Conservation (phyloP, 768 basidiomycete species). For the Galerina marginata region DNA sequence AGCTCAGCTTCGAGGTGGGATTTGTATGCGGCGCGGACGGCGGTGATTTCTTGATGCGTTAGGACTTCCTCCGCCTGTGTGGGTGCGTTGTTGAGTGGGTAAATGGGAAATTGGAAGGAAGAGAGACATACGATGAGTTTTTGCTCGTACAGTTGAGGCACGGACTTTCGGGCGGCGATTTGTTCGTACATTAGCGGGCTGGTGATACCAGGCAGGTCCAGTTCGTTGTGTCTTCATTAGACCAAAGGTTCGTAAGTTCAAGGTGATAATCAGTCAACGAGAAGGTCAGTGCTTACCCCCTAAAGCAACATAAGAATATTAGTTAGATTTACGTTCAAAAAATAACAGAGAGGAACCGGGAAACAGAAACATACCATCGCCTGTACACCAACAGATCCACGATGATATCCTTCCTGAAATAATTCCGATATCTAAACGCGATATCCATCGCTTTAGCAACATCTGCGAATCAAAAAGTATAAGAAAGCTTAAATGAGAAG, state of each 20-base stretch:
- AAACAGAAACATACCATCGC: conserved; percentile 57
- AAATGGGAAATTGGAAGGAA: not conserved
- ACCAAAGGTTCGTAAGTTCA: too few species aligned
- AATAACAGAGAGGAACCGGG: not conserved
- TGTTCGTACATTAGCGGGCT: conserved; percentile 91
- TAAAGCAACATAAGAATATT: conserved; percentile 18
- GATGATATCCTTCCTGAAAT: conserved; percentile 85
- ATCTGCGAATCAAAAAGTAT: conserved; percentile 45
- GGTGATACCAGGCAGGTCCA: conserved; percentile 87
- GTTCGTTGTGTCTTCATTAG: conserved; percentile 80
- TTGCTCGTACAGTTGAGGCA: conserved; percentile 83
- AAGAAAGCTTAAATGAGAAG: not conserved
- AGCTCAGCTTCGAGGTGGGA: conserved; percentile 68
- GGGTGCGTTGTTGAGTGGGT: not conserved
- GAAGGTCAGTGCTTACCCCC: conserved; percentile 45
- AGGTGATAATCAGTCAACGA: too few species aligned
- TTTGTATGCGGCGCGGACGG: conserved; percentile 64
- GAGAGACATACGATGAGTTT: conserved; percentile 66
- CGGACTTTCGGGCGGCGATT: conserved; percentile 77
- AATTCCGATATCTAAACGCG: conserved; percentile 84
- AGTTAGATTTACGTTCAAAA: not conserved
- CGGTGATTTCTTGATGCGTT: conserved; percentile 49
- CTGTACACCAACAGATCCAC: conserved; percentile 90
- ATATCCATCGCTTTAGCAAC: conserved; percentile 85
- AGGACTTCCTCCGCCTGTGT: conserved; percentile 57